Conservation (phyloP, 1,284 basidiomycete genomes). For the Cronartium quercuum region DNA sequence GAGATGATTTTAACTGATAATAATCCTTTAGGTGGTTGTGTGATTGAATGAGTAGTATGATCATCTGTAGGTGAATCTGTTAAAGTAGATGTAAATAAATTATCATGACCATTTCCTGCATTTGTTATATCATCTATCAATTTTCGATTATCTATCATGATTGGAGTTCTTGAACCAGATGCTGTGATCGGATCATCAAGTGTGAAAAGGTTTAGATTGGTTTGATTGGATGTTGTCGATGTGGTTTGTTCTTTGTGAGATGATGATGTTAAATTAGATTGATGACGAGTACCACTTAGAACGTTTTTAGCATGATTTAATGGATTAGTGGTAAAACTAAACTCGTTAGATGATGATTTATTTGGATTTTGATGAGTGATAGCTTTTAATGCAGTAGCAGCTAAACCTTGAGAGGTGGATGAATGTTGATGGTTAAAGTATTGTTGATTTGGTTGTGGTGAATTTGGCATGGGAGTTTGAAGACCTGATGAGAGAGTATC, state of each 20-base stretch:
- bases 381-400: conserved; percentile 18
- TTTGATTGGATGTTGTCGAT: background rate
- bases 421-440: background rate
- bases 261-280: background rate
- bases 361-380: conserved; percentile 5
- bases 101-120: background rate
- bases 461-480: conserved; percentile 22
- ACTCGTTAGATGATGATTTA: background rate
- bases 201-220: too few species aligned
- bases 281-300: background rate
- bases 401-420: conserved; percentile 9
- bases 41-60: background rate
- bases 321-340: conserved; percentile 2
- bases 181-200: background rate
- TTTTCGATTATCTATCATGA: background rate
- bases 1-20: conserved; percentile 93
- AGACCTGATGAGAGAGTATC: background rate
- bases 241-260: background rate
- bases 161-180: background rate
- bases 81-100: background rate
- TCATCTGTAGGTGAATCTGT: background rate
- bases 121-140: background rate
- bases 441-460: background rate
- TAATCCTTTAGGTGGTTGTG: conserved; percentile 59
- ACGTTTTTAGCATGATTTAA: background rate